These are phyloP conservation scores for Acanthamoeba sp. DNA, from an alignment of 208 protist genomes.

Conservation along the genomic window DNA sequence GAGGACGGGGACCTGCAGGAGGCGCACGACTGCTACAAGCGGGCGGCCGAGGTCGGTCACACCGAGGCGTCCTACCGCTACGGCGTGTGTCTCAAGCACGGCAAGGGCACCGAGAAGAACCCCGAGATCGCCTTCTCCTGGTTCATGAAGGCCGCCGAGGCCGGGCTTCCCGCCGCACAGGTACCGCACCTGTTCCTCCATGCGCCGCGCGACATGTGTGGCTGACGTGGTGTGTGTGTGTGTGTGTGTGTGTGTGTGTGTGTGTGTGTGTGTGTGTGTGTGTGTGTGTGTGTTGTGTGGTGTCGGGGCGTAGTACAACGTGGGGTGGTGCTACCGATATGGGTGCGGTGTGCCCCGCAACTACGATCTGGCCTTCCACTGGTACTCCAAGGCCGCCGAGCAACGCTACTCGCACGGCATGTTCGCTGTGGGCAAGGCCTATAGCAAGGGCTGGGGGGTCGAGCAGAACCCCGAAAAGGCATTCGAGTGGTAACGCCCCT, in stretches of 20 bases:
- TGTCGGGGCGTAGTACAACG: not conserved
- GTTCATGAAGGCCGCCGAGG: conserved; percentile 43
- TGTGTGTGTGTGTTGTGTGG: not conserved
- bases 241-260: not conserved
- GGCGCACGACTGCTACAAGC: conserved; percentile 31
- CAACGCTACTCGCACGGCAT: conserved; percentile 14
- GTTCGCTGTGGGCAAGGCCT: conserved; percentile 47
- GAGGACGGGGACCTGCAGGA: conserved; percentile 10
- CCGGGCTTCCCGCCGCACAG: not conserved
- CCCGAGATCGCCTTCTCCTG: conserved; percentile 12
- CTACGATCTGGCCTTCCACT: conserved; percentile 28
- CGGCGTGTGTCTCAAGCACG: conserved; percentile 27
- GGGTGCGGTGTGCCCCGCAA: conserved; percentile 28
- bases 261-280: not conserved
- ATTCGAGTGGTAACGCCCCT: not conserved
- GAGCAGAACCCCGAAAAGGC: conserved; percentile 49
- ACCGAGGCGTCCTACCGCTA: not conserved
- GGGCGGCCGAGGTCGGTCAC: conserved; percentile 19
- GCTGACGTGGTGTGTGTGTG: not conserved
- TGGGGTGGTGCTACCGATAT: conserved; percentile 41
- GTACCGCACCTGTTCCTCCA: not conserved
- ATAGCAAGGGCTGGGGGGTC: conserved; percentile 52
- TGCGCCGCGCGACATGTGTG: no score
- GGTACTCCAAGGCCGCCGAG: conserved; percentile 57
- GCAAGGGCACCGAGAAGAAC: conserved; percentile 59